Conservation (phyloP, 1,284 basidiomycete genomes). For the Mycena sp. region DNA sequence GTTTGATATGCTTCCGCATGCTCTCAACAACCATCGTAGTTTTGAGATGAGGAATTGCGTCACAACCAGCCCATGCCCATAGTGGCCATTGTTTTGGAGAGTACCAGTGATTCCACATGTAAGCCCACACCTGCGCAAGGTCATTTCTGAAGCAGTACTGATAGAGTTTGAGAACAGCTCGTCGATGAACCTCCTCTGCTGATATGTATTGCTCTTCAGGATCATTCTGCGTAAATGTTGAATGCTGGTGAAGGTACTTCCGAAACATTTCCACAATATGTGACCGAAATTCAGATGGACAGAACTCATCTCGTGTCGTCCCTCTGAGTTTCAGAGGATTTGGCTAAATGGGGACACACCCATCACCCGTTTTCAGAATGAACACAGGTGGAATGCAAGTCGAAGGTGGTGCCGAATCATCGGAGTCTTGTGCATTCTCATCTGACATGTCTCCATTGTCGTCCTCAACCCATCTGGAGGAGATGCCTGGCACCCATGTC, state of each 20-base stretch:
- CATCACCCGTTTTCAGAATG: background rate
- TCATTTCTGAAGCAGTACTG: background rate
- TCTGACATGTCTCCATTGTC: background rate
- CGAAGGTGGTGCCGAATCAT: background rate
- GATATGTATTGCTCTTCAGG: background rate
- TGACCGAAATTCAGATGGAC: background rate
- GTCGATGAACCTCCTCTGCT: background rate
- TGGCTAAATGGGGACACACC: background rate
- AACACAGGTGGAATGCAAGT: background rate
- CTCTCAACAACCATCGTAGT: slow-evolving; percentile 11
- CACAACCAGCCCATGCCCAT: background rate
- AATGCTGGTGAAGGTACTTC: background rate
- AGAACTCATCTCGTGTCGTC: background rate
- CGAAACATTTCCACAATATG: background rate
- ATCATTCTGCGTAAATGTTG: background rate
- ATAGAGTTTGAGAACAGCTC: background rate
- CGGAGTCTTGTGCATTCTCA: background rate
- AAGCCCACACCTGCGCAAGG: slow-evolving; percentile 9
- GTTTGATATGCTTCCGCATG: background rate
- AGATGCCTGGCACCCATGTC: background rate
- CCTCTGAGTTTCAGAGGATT: background rate
- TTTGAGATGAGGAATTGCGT: slow-evolving; percentile 5
- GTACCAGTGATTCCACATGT: slow-evolving; percentile 15
- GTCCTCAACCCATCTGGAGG: background rate
- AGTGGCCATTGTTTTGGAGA: background rate